These are phyloP conservation scores for Moesziomyces globuligerus DNA, from an alignment of 1,284 basidiomycete species.

Conservation along the genomic window DNA sequence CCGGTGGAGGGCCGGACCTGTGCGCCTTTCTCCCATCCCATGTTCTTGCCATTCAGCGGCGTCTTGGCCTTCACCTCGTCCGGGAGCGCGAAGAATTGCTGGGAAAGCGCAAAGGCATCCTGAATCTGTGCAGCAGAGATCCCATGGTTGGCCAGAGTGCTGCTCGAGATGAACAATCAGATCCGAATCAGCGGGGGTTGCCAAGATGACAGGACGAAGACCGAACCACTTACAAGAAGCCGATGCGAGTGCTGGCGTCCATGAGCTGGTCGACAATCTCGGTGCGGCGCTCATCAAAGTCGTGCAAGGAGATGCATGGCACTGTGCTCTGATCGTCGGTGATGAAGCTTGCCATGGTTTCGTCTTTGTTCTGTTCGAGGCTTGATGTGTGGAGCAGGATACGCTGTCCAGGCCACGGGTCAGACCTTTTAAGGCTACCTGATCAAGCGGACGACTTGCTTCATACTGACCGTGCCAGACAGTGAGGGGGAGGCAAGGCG, in stretches of 20 bases:
- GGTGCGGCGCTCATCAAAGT: conserved; percentile 51
- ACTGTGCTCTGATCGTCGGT: conserved; percentile 31
- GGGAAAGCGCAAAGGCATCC: conserved; percentile 72
- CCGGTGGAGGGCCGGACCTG: conserved; percentile 70
- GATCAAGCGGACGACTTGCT: no score
- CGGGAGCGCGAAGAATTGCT: conserved; percentile 72
- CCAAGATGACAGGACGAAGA: conserved; percentile 54
- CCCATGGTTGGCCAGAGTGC: conserved; percentile 69
- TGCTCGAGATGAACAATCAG: neutral
- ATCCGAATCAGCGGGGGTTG: conserved; percentile 48
- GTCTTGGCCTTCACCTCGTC: conserved; percentile 72
- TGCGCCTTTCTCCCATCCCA: conserved; percentile 66
- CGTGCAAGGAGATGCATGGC: conserved; percentile 51
- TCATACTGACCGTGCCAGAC: no score
- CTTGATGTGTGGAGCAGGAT: neutral
- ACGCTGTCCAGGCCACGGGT: no score
- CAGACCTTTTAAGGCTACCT: no score
- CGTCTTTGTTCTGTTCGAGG: neutral
- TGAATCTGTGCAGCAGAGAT: conserved; percentile 70
- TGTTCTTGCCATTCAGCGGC: conserved; percentile 71
- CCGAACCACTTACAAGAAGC: conserved; percentile 52
- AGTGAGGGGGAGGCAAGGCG: no score
- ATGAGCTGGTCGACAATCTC: conserved; percentile 57
- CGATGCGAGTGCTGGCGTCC: conserved; percentile 46
- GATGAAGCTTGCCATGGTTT: conserved; percentile 10